These are phyloP conservation scores for Wickerhamomyces sp. DNA, from an alignment of 1,139 yeast species.

Conservation along the genomic window DNA sequence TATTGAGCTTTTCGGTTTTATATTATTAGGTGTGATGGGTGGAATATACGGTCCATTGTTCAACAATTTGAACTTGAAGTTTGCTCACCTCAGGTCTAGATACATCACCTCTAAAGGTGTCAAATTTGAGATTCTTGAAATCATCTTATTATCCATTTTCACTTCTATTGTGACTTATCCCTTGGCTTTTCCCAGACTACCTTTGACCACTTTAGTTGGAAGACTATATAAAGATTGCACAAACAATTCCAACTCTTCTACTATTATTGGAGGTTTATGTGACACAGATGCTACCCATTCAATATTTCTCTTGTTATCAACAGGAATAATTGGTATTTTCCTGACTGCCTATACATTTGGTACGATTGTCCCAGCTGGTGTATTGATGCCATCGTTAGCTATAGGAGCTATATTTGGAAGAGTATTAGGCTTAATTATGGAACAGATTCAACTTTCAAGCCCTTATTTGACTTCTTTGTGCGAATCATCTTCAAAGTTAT, in stretches of 20 bases:
- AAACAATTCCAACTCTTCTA: constrained; percentile 8
- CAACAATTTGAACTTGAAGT: constrained; percentile 43
- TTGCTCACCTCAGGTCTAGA: constrained; percentile 33
- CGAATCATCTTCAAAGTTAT: constrained; percentile 25
- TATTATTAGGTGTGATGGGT: constrained; percentile 61
- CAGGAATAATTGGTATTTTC: constrained; percentile 50
- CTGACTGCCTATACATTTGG: constrained; percentile 65
- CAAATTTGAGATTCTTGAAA: constrained; percentile 37
- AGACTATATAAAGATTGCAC: constrained; percentile 65
- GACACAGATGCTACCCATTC: constrained; percentile 25
- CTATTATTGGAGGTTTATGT: constrained; percentile 30
- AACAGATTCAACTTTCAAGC: constrained; percentile 39
- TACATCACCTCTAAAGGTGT: constrained; percentile 18
- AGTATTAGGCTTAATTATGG: constrained; percentile 57
- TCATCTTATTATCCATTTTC: constrained; percentile 40
- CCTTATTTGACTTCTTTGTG: constrained; percentile 28
- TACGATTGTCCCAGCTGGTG: constrained; percentile 67
- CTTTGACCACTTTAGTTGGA: constrained; percentile 51
- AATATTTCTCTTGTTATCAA: constrained; percentile 34
- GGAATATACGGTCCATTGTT: constrained; percentile 62
- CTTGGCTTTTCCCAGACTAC: constrained; percentile 47
- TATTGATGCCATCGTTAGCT: constrained; percentile 66
- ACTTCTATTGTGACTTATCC: constrained; percentile 59
- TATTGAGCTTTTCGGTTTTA: constrained; percentile 65
- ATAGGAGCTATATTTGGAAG: constrained; percentile 72